Base-by-base conservation (phyloP, 2,329 filamentous ascomycete species). In the Cladosporium sphaerospermum region DNA sequence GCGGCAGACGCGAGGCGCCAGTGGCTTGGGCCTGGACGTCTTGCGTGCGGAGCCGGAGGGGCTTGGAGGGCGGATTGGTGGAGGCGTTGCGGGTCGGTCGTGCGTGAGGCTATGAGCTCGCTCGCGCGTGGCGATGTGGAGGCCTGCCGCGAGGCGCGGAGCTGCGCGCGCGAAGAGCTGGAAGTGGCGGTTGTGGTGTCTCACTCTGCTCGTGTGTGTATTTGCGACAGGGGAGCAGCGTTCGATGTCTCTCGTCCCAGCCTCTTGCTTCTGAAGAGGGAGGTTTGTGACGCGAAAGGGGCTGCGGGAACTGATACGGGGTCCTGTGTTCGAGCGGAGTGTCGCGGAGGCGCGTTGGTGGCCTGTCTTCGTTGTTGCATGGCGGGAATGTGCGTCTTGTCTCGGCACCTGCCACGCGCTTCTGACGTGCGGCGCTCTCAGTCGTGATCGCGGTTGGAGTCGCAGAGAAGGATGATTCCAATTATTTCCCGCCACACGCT, bases 181-280 rank as follows among this genome's bases (percentile, higher is more conserved):
- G 23, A 28, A 5, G 23, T 28, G 5, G 23, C 4, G 23, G 23
- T 7, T 28, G 23, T 28, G 23, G 23, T 28, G 23, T 28, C 7
- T 28, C 23, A 28, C 23, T 4, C 23, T 28, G 23, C 23, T 18
- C 16, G 16, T 18, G 16, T 18, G 16, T 18, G 16, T 19, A 23
- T 19, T 42, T 42, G 36, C 19, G 40, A 42, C 19, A 42, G 16
- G 40, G 16, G 23, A 19, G 36, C 18, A 37, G 41, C 23, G 23
- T 28, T 28, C 23, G 4, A 7, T 28, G 23, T 28, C 23, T 28
- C 23, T 28, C 23, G 19, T 44, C 48, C 48, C 48, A 51, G 48
- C 48, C 48, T 51, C 40, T 43, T 31, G 16, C 31, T 14, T 37
- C 44, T 44, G 48, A 51, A 51, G 48, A 51, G 28, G 40, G 40